phyloP scores from a whole-genome alignment of 768 basidiomycete genomes.

The Naganishia friedmannii region DNA sequence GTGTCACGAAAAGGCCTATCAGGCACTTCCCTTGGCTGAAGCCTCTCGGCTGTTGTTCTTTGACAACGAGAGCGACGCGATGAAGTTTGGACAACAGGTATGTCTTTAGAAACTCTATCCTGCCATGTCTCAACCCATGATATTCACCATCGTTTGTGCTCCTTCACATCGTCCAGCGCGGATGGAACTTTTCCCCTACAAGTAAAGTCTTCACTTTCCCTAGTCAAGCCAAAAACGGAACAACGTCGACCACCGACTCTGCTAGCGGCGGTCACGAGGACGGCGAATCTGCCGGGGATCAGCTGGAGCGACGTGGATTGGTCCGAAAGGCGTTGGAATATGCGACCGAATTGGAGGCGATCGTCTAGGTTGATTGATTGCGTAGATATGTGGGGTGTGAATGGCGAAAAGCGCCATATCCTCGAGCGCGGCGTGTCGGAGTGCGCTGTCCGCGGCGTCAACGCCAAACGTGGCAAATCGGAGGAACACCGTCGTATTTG shows the following conservation, averaged over 20 bases:
- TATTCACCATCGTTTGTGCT: conserved; percentile 12
- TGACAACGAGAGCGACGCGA: conserved; percentile 71
- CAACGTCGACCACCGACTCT: conserved; percentile 9
- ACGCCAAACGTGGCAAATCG: no score
- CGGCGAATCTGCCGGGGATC: conserved; percentile 18
- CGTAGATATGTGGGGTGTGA: no score
- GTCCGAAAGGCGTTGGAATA: conserved; percentile 50
- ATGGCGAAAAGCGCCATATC: no score
- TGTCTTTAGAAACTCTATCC: neutral
- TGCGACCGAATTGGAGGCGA: conserved; percentile 52
- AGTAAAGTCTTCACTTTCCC: conserved; percentile 68
- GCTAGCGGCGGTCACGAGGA: conserved; percentile 21
- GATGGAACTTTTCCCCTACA: conserved; percentile 64
- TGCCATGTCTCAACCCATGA: neutral
- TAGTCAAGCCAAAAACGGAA: conserved; percentile 25
- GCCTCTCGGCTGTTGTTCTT: conserved; percentile 91
- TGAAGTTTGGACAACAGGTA: conserved; percentile 78
- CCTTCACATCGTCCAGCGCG: conserved; percentile 59
- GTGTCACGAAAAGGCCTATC: conserved; percentile 91
- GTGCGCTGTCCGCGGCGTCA: no score
- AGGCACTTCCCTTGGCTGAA: conserved; percentile 82
- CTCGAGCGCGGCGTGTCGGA: no score
- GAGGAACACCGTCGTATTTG: no score
- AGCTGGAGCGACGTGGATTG: conserved; percentile 38
- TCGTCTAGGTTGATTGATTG: conserved; percentile 39